Base-by-base conservation (phyloP, 495 filamentous ascomycete species). In the Amorphotheca resinae region DNA sequence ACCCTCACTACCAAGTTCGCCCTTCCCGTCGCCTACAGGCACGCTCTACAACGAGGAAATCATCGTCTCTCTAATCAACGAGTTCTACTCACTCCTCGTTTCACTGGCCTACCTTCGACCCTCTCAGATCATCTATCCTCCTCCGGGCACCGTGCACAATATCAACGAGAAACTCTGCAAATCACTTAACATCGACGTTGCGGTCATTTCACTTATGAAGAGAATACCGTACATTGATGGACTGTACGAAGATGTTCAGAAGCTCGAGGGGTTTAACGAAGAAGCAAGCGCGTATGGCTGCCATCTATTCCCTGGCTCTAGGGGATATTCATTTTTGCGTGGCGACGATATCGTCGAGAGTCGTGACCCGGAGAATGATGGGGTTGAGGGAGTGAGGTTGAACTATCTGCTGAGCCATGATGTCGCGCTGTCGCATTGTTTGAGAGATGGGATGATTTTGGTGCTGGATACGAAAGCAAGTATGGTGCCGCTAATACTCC, bases 401-500 rank as follows among this genome's bases (percentile, higher is more conserved):
- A 33, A 41, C 38, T 41, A 41, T 33, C 22, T 41, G 5, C 38
- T 41, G 17, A n/a, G 12, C 12, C 23, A 33, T 18, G 38, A 41
- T 14, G 22, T 41, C 5, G 38, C 38, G 21, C n/a, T 41, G 38
- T 30, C 38, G 17, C 22, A 28, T 15, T 3, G n/a, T 28, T 9
- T 33, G 17, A n/a, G n/a, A 6, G 38, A 41, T 20, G 38, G 38
- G 23, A 30, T 30, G 23, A 6, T n/a, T 3, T 33, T 41, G 22
- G 38, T 41, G 22, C 22, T 41, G 5, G 38, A 41, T 33, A 41
- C 38, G 23, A 33, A 28, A 33, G 38, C 17, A 9, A 41, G 38
- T 41, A 33, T 28, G 38, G 7, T 33, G n/a, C n/a, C n/a, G n/a
- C n/a, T n/a, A n/a, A n/a, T n/a, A n/a, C n/a, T n/a, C n/a, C n/a